Base-by-base conservation (phyloP, 179 eudicot species). In the Amaranthus tricolor region DNA sequence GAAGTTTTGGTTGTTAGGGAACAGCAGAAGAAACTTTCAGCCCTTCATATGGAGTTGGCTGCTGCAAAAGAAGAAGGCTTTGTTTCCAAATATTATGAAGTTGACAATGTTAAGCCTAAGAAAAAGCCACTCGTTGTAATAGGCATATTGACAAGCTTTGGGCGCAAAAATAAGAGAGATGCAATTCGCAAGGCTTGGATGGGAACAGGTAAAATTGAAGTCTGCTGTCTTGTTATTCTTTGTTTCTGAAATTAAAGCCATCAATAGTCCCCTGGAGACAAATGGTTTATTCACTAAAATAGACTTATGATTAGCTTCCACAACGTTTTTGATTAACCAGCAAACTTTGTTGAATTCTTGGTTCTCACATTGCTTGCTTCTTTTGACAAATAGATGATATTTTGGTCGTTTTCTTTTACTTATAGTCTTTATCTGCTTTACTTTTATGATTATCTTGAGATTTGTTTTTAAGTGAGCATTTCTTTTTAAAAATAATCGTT, bases 111-210 rank as follows among this genome's bases (percentile, higher is more conserved):
- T 47, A 69, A 73, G n/a, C 62, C 78, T 62, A 86, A 84, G 82
- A 88, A 85, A 82, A 86, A 79, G 80, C 86, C 84, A 70, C 54
- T 91, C 49, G 90, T 84, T 58, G 88, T 89, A 44, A 65, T 89
- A 62, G 96, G 96, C 67, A 82, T 89, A 66, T 68, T 86, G 70
- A 89, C 96, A 24, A 85, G 80, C 68, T 91, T 89, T 84, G 93
- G 96, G 51, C 89, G 89, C 79, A 85, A 82, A 80, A 86, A 85
- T 62, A 89, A 91, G 78, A 85, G 96, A 84, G 88, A 88, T 79
- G 96, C 96, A 24, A 77, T 91, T 60, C 96, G 96, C 58, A 89
- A 83, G 85, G 91, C 96, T 72, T 91, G 93, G 96, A 89, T 91
- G 96, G 86, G 89, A 76, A 80, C 87, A 81, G 96, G 96, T 89